Evolutionary conservation across 345 rosid species (phyloP).

Genomic region (Mallotus nudiflorus): DNA sequence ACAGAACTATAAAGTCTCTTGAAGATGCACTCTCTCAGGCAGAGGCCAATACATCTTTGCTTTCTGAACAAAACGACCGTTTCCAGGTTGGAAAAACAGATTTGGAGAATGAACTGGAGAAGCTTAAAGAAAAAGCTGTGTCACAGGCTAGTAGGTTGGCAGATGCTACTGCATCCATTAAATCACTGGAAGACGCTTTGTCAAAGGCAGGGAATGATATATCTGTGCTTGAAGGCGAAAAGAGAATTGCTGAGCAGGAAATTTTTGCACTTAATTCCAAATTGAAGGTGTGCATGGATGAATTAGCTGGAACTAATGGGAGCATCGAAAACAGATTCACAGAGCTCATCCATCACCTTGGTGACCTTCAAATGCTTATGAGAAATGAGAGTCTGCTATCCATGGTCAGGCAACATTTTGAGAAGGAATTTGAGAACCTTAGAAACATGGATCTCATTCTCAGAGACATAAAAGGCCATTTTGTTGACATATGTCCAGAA

Average conservation of each 20-base stretch:
- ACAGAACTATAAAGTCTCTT: constrained; percentile 54
- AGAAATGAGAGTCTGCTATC: constrained; percentile 55
- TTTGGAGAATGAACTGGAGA: constrained; percentile 58
- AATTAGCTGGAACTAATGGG: constrained; percentile 66
- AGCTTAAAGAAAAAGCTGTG: constrained; percentile 41
- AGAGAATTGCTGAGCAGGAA: constrained; percentile 58
- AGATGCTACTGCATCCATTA: constrained; percentile 50
- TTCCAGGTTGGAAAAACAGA: constrained; percentile 35
- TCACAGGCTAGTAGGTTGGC: constrained; percentile 49
- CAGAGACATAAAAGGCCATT: constrained; percentile 38
- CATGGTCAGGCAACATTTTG: constrained; percentile 49
- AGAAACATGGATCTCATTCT: constrained; percentile 58
- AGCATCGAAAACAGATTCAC: constrained; percentile 50
- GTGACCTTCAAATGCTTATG: constrained; percentile 52
- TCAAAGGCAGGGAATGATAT: constrained; percentile 49
- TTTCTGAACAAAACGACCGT: constrained; percentile 50
- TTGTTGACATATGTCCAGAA: constrained; percentile 34
- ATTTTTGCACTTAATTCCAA: constrained; percentile 58
- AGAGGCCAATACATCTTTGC: constrained; percentile 44
- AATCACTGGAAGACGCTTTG: constrained; percentile 59
- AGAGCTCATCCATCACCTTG: constrained; percentile 53
- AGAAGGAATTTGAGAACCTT: constrained; percentile 52
- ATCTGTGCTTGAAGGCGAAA: constrained; percentile 59
- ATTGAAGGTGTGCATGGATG: constrained; percentile 74
- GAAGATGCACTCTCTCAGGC: constrained; percentile 54